Evolutionary conservation across 164 flowering plant genomes (phyloP).

Genomic region (Vitis rotundifolia): DNA sequence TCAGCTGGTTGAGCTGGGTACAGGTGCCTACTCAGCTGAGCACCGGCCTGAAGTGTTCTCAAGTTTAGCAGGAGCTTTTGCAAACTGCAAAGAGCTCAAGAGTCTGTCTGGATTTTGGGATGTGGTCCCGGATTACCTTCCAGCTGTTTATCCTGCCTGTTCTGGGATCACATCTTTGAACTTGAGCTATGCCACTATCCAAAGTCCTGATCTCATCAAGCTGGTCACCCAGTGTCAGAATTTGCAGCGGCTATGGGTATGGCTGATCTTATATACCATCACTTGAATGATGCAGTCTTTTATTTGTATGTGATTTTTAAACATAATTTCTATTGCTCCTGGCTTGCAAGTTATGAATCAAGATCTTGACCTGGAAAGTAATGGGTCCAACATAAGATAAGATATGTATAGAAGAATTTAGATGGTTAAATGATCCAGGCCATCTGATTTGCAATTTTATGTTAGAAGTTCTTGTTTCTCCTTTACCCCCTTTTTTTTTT

Average conservation of each 20-base stretch:
- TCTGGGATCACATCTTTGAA: slow-evolving; percentile 68
- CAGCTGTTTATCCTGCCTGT: slow-evolving; percentile 62
- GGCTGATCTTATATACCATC: slow-evolving; percentile 1
- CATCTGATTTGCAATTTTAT: not conserved
- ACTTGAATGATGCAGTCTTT: not conserved
- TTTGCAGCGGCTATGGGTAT: slow-evolving; percentile 75
- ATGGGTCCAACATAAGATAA: not conserved
- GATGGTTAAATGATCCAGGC: not conserved
- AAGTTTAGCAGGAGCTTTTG: slow-evolving; percentile 58
- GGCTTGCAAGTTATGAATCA: not conserved
- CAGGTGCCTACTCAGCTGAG: slow-evolving; percentile 70
- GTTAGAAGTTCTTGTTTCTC: not conserved
- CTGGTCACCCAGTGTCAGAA: slow-evolving; percentile 65
- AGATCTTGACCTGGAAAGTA: not conserved
- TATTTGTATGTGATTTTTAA: not conserved
- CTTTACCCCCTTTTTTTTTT: not conserved
- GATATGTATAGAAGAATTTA: not conserved
- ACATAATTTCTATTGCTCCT: too few species aligned
- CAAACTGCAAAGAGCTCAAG: slow-evolving; percentile 65
- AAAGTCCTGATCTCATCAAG: slow-evolving; percentile 58
- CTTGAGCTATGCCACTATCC: slow-evolving; percentile 71
- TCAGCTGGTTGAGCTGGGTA: slow-evolving; percentile 81
- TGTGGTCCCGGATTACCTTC: slow-evolving; percentile 60
- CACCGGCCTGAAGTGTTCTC: slow-evolving; percentile 57
- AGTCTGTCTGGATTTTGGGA: slow-evolving; percentile 95